A percentile compares a stretch with the other conserved stretches of the same genome.
phyloP scores from a whole-genome alignment of 129 eudicot genomes.

The Sambucus nigra region DNA sequence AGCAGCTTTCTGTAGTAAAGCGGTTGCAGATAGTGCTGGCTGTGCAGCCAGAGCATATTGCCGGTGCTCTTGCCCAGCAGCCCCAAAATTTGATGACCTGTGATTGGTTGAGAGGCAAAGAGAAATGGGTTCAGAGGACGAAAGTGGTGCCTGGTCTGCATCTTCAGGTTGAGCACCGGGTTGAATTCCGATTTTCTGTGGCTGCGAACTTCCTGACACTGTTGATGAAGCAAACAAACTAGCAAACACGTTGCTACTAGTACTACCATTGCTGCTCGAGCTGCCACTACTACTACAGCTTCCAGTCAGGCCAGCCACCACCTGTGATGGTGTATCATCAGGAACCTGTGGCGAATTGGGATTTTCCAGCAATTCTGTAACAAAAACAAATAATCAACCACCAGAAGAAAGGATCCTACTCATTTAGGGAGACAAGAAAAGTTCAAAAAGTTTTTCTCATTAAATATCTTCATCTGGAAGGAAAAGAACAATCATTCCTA shows the following conservation, averaged over 20 bases:
- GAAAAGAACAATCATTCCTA: slow-evolving; percentile 17
- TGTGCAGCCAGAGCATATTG: slow-evolving; percentile 69
- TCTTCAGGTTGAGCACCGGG: slow-evolving; percentile 33
- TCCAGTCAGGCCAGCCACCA: slow-evolving; percentile 26
- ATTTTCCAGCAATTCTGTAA: slow-evolving; percentile 43
- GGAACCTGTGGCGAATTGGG: slow-evolving; percentile 19
- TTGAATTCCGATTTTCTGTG: slow-evolving; percentile 48
- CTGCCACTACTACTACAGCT: slow-evolving; percentile 48
- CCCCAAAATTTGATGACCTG: slow-evolving; percentile 53
- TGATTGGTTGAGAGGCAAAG: slow-evolving; percentile 71
- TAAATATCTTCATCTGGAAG: slow-evolving; percentile 10
- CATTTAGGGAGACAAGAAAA: not conserved
- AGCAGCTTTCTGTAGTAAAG: slow-evolving; percentile 91
- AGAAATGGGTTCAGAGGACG: slow-evolving; percentile 57
- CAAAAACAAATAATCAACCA: slow-evolving; percentile 6
- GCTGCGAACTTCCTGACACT: slow-evolving; percentile 38
- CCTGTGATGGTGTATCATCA: slow-evolving; percentile 30
- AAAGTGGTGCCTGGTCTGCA: slow-evolving; percentile 31
- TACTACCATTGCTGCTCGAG: slow-evolving; percentile 58
- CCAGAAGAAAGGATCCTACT: slow-evolving; percentile 3
- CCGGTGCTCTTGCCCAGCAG: slow-evolving; percentile 55
- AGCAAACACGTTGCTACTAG: slow-evolving; percentile 73
- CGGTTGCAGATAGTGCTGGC: slow-evolving; percentile 98
- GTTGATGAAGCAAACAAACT: slow-evolving; percentile 83
- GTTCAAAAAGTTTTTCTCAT: slow-evolving; percentile 4